phyloP scores from a whole-genome alignment of 2,329 filamentous ascomycete genomes.

The Monosporascus sp. region DNA sequence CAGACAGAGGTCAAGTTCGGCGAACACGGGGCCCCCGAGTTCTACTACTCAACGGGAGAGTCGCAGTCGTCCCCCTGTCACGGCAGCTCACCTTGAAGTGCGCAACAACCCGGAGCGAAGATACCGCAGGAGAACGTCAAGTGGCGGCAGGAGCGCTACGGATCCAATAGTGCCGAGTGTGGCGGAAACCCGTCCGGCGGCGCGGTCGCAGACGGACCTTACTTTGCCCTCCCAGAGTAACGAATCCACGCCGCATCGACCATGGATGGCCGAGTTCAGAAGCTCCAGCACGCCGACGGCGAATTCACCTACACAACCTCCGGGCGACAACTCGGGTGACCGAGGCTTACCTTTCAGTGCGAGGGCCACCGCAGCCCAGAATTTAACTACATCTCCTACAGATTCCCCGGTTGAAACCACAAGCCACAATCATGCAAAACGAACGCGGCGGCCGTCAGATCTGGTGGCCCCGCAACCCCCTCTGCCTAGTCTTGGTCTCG shows the following conservation, averaged over 20 bases:
- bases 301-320: slow-evolving; percentile 12
- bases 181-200: slow-evolving; percentile 42
- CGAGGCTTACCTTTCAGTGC: slow-evolving; percentile 32
- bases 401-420: slow-evolving; percentile 15
- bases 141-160: slow-evolving; percentile 50
- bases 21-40: slow-evolving; percentile 28
- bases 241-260: slow-evolving; percentile 31
- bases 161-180: slow-evolving; percentile 38
- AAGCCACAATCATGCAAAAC: slow-evolving; percentile 12
- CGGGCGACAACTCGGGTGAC: slow-evolving; percentile 16
- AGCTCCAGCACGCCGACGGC: slow-evolving; percentile 32
- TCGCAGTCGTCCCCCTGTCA: slow-evolving; percentile 46
- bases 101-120: slow-evolving; percentile 40
- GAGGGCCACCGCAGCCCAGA: slow-evolving; percentile 22
- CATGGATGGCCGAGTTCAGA: slow-evolving; percentile 36
- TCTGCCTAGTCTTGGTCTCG: slow-evolving; percentile 23
- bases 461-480: slow-evolving; percentile 30
- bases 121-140: slow-evolving; percentile 45
- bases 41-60: slow-evolving; percentile 40
- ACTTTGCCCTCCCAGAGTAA: slow-evolving; percentile 35
- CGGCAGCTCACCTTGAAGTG: slow-evolving; percentile 42
- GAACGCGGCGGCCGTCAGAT: slow-evolving; percentile 33
- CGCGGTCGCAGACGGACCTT: slow-evolving; percentile 63
- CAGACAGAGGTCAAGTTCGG: slow-evolving; percentile 25
- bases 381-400: slow-evolving; percentile 6